Conservation (phyloP, 805 yeast genomes). For the Starmerella kuoi region DNA sequence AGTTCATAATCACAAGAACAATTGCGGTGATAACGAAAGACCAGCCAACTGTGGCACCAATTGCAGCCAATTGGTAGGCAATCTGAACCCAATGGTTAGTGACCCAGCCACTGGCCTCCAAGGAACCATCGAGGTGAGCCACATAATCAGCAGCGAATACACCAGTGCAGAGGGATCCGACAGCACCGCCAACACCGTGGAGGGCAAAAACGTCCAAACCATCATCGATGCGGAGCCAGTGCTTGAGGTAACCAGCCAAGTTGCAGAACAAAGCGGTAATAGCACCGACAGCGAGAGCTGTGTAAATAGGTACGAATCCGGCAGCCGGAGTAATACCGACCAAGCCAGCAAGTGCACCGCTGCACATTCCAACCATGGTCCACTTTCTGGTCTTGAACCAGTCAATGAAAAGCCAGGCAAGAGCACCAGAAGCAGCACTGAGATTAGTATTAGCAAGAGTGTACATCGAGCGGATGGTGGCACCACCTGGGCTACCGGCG, state of each 20-base stretch:
- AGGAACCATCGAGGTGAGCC: slow-evolving; percentile 66
- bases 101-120: slow-evolving; percentile 81
- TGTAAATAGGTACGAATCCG: slow-evolving; percentile 87
- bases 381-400: slow-evolving; percentile 78
- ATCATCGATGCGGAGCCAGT: slow-evolving; percentile 66
- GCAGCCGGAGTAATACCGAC: slow-evolving; percentile 97
- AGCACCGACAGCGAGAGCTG: slow-evolving; percentile 73
- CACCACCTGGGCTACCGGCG: slow-evolving; percentile 95
- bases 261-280: slow-evolving; percentile 69
- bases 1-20: slow-evolving; percentile 59
- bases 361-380: slow-evolving; percentile 88
- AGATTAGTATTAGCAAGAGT: slow-evolving; percentile 86
- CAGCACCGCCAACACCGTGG: slow-evolving; percentile 87
- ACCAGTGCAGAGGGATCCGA: slow-evolving; percentile 77
- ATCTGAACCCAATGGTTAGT: slow-evolving; percentile 81
- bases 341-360: slow-evolving; percentile 86
- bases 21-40: slow-evolving; percentile 64
- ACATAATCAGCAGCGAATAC: slow-evolving; percentile 90
- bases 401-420: slow-evolving; percentile 90
- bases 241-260: slow-evolving; percentile 73
- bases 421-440: slow-evolving; percentile 88
- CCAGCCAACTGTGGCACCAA: slow-evolving; percentile 64
- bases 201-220: slow-evolving; percentile 91
- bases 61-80: slow-evolving; percentile 87
- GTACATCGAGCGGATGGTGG: slow-evolving; percentile 86